Evolutionary conservation across 805 yeast genomes (phyloP), one percentile per base, ranked within the genome.

Genomic region (Candida qinlingensis): DNA sequence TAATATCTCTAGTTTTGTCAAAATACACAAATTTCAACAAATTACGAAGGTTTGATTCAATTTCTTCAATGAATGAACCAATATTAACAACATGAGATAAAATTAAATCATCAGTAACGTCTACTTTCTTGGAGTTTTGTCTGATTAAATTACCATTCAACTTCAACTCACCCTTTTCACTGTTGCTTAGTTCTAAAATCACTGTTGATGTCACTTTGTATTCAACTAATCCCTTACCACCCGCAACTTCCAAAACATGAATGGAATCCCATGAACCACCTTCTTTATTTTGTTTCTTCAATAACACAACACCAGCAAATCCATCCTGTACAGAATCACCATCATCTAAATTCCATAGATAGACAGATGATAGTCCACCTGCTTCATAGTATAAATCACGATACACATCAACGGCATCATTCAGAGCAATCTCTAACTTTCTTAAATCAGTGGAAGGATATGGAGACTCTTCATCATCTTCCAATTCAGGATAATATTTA

Each of bases 11-110:
- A 19, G 96, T 87, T 71, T 92, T 92, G 59, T 96, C 97, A 63
- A 92, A 92, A 65, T 92, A 92, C 29, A 92, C 97, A 54, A 89
- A 96, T 65, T 92, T 96, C 54, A 92, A 74, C 72, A 87, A 72
- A 58, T 87, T 87, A 67, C 99, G 79, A 70, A 92, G 72, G 63
- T 85, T 88, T 52, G 85, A 81, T 69, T 92, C 99, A 39, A 87
- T 76, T 52, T 88, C 96, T 67, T 92, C 99, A 11, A 94, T 78
- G 53, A 90, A 65, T 3, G 85, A 72, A 31, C 99, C 99, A 52
- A 92, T 69, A 62, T 91, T 91, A 33, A 90, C 81, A 44, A 92
- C 77, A 63, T 94, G 97, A n/a, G 83, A 75, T n/a, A 50, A 31
- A 12, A 45, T 19, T 19, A 35, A 30, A 29, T 79, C 79, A 49